A percentile compares a stretch with the other conserved stretches of the same genome.
Conservation (phyloP, 2,329 filamentous ascomycete genomes). For the Verticillium alfalfae region DNA sequence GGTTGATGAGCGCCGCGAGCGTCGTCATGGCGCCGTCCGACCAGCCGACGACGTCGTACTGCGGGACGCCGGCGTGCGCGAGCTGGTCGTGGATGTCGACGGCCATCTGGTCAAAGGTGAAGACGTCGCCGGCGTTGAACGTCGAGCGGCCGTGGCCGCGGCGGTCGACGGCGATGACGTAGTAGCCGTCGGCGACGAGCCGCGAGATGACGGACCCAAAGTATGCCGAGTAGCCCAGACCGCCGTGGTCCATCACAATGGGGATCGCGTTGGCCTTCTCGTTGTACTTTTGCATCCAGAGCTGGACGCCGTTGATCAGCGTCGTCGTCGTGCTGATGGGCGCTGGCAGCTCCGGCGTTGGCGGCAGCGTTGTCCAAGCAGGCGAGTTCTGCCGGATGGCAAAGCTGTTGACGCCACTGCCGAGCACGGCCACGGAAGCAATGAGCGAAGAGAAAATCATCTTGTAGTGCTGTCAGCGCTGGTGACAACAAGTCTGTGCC, state of each 20-base stretch:
- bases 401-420: constrained; percentile 9
- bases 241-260: constrained; percentile 32
- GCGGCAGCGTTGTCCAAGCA: constrained; percentile 26
- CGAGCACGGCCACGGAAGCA: neutral
- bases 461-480: neutral
- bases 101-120: constrained; percentile 31
- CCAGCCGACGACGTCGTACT: constrained; percentile 32
- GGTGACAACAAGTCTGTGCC: neutral
- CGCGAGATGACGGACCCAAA: constrained; percentile 29
- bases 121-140: constrained; percentile 24
- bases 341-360: constrained; percentile 27
- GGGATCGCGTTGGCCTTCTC: constrained; percentile 22
- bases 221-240: constrained; percentile 34
- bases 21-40: constrained; percentile 33
- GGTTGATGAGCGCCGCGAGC: constrained; percentile 26
- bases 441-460: neutral
- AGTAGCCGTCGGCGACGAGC: constrained; percentile 23
- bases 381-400: constrained; percentile 17
- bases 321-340: constrained; percentile 22
- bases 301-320: constrained; percentile 27
- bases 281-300: constrained; percentile 37
- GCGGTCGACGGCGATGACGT: constrained; percentile 33
- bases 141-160: constrained; percentile 35
- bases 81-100: constrained; percentile 26
- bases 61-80: constrained; percentile 17